Conservation (phyloP, 2,329 filamentous ascomycete genomes). For the Calonectria hawksworthii region DNA sequence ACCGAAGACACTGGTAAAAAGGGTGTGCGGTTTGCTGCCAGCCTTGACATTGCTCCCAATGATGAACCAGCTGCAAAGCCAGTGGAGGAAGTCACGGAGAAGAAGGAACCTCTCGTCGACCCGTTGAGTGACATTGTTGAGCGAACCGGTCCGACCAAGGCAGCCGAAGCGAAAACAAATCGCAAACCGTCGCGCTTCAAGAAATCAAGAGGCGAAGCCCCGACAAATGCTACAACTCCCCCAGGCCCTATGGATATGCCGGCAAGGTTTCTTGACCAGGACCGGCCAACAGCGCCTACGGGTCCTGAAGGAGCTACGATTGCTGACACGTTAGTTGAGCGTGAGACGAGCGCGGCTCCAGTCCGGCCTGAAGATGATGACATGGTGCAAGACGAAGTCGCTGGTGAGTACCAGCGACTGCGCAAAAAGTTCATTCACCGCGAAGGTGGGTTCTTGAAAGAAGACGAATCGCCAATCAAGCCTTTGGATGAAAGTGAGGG, state of each 20-base stretch:
- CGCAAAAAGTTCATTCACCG: slow-evolving; percentile 87
- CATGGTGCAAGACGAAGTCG: slow-evolving; percentile 83
- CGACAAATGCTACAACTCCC: slow-evolving; percentile 41
- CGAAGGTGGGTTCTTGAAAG: slow-evolving; percentile 84
- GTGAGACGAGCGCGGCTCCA: slow-evolving; percentile 53
- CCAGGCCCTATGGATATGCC: slow-evolving; percentile 62
- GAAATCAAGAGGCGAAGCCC: slow-evolving; percentile 50
- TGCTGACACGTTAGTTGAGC: slow-evolving; percentile 72
- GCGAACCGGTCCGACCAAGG: slow-evolving; percentile 50
- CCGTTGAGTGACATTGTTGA: slow-evolving; percentile 69
- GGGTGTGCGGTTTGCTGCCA: slow-evolving; percentile 84
- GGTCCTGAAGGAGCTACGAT: slow-evolving; percentile 70
- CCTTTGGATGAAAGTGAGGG: slow-evolving; percentile 78
- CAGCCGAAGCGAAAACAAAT: slow-evolving; percentile 49
- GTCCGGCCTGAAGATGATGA: slow-evolving; percentile 71
- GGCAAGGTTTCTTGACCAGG: slow-evolving; percentile 54
- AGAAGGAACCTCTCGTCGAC: slow-evolving; percentile 55
- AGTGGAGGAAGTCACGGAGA: slow-evolving; percentile 22
- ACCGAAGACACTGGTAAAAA: slow-evolving; percentile 64
- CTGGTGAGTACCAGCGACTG: slow-evolving; percentile 84
- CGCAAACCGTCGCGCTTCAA: slow-evolving; percentile 67
- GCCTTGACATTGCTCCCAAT: slow-evolving; percentile 76
- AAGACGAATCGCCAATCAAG: slow-evolving; percentile 77
- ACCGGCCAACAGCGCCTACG: slow-evolving; percentile 57
- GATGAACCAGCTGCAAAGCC: slow-evolving; percentile 38